phyloP scores from a whole-genome alignment of 2,329 filamentous ascomycete genomes.

The Westerdykella sp. region DNA sequence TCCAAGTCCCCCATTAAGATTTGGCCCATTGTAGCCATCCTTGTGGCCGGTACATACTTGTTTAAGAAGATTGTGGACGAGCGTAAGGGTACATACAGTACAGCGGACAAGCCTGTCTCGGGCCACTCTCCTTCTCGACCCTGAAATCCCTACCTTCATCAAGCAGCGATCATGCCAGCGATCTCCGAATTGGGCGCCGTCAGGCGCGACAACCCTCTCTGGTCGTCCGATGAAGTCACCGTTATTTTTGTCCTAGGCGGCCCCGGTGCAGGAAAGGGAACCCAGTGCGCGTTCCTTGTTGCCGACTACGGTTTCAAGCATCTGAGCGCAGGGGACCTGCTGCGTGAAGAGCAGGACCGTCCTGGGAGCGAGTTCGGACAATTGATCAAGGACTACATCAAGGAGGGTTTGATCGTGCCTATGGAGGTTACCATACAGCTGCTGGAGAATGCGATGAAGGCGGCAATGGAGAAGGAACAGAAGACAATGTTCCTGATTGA shows the following conservation, averaged over 20 bases:
- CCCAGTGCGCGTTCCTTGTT: slow-evolving; percentile 86
- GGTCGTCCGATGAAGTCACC: slow-evolving; percentile 71
- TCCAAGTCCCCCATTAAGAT: slow-evolving; percentile 38
- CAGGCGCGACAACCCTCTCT: slow-evolving; percentile 58
- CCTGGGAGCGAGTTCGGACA: slow-evolving; percentile 82
- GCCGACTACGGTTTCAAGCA: slow-evolving; percentile 85
- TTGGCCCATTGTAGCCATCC: slow-evolving; percentile 45
- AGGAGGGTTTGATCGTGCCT: slow-evolving; percentile 91
- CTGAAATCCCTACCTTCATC: slow-evolving; percentile 11
- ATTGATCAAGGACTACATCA: slow-evolving; percentile 89
- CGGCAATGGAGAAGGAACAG: slow-evolving; percentile 51
- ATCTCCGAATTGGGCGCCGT: slow-evolving; percentile 35
- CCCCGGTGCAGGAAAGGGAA: slow-evolving; percentile 92
- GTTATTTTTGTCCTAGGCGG: slow-evolving; percentile 95
- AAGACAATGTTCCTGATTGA: slow-evolving; percentile 71
- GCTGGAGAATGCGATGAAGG: slow-evolving; percentile 87
- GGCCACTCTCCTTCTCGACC: slow-evolving; percentile 32
- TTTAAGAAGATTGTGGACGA: slow-evolving; percentile 45
- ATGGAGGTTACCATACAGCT: slow-evolving; percentile 96
- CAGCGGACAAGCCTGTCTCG: slow-evolving; percentile 20
- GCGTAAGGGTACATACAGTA: slow-evolving; percentile 35
- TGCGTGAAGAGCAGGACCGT: slow-evolving; percentile 88
- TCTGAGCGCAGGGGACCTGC: slow-evolving; percentile 84
- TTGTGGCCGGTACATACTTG: slow-evolving; percentile 40
- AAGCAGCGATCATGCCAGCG: slow-evolving; percentile 28